Conservation (phyloP, 108 stramenopile genomes). For the Licmophora abbreviata region DNA sequence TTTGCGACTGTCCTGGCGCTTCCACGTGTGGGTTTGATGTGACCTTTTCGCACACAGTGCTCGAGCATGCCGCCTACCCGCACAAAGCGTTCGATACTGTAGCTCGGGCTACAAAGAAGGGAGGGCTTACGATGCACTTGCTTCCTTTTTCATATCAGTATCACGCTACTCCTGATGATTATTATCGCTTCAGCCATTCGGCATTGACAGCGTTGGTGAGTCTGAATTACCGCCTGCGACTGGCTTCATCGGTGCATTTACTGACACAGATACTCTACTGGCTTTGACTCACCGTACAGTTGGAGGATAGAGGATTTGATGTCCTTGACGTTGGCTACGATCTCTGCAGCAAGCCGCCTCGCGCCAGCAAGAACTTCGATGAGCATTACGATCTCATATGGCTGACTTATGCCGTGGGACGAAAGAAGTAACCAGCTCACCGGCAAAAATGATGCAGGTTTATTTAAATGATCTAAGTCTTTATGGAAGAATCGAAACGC, state of each 20-base stretch:
- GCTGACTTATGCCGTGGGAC: constrained; percentile 38
- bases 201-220: constrained; percentile 14
- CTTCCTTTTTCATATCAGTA: constrained; percentile 43
- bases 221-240: background rate
- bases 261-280: background rate
- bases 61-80: constrained; percentile 33
- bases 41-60: constrained; percentile 38
- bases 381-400: constrained; percentile 45
- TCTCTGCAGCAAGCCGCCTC: constrained; percentile 29
- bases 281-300: constrained; percentile 4
- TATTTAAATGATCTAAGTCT: too few species aligned
- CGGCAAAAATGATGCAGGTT: background rate
- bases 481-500: too few species aligned
- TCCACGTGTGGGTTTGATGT: constrained; percentile 37
- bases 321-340: constrained; percentile 44
- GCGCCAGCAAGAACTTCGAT: constrained; percentile 20
- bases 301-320: constrained; percentile 39
- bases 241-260: background rate
- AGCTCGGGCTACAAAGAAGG: constrained; percentile 36
- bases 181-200: constrained; percentile 40
- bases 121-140: constrained; percentile 37
- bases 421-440: constrained; percentile 12
- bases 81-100: constrained; percentile 39
- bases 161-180: constrained; percentile 44
- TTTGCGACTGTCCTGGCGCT: constrained; percentile 35